phyloP scores from a whole-genome alignment of 768 basidiomycete genomes.

The Kwoniella sp. region DNA sequence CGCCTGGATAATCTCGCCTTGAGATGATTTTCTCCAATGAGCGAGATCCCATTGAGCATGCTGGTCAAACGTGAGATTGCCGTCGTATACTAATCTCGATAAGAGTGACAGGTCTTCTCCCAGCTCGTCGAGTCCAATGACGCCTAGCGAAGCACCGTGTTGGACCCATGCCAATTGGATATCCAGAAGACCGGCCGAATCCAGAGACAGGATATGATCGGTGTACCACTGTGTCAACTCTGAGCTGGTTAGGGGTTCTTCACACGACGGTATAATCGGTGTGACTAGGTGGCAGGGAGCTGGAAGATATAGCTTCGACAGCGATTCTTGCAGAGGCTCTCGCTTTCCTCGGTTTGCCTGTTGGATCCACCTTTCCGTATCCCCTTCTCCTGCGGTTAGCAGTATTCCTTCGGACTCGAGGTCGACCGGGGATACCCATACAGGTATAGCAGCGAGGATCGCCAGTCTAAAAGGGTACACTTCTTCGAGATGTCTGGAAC shows the following conservation, averaged over 20 bases:
- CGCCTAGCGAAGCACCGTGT: slow-evolving; percentile 77
- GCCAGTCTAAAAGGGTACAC: slow-evolving; percentile 72
- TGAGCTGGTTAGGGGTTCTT: slow-evolving; percentile 58
- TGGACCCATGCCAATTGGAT: slow-evolving; percentile 77
- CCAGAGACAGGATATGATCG: slow-evolving; percentile 64
- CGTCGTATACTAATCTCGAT: slow-evolving; percentile 81
- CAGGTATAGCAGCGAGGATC: slow-evolving; percentile 74
- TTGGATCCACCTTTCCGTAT: slow-evolving; percentile 17
- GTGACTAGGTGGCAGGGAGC: background rate
- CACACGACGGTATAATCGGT: slow-evolving; percentile 11
- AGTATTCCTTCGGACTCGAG: slow-evolving; percentile 29
- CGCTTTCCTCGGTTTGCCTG: background rate
- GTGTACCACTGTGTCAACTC: slow-evolving; percentile 77
- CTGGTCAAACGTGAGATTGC: slow-evolving; percentile 45
- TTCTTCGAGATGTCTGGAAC: slow-evolving; percentile 62
- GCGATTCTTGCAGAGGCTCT: background rate
- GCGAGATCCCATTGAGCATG: slow-evolving; percentile 72
- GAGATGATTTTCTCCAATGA: slow-evolving; percentile 71
- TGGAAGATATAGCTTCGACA: background rate
- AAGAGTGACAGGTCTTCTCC: slow-evolving; percentile 91
- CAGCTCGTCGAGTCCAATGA: slow-evolving; percentile 75
- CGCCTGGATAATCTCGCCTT: slow-evolving; percentile 67
- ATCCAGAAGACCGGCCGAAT: slow-evolving; percentile 76
- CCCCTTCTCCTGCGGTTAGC: slow-evolving; percentile 17
- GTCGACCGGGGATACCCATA: slow-evolving; percentile 66